Base-by-base conservation (phyloP, 441 rosid species). In the Euphorbia schlechtendalii region DNA sequence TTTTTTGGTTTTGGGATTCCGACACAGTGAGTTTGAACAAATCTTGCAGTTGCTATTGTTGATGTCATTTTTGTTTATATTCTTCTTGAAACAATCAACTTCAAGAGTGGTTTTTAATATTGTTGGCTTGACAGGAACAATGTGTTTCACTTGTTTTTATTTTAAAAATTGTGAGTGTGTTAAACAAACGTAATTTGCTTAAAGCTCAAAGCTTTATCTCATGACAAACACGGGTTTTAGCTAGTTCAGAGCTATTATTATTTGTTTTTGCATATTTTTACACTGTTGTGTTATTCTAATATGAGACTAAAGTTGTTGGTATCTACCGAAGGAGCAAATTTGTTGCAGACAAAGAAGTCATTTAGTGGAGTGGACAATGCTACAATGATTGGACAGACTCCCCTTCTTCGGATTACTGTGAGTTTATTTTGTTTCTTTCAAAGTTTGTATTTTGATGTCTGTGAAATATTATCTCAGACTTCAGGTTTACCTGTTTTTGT, bases 321-420 rank as follows among this genome's bases (percentile, higher is more conserved):
- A 46, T 76, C 3, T 59, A 45, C 25, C 38, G 66, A 75, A 92
- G 96, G 92, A 59, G 76, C 83, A 43, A 81, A 87, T n/a, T 75
- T 92, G 54, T 72, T 92, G 90, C 94, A 88, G 90, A 76, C 86
- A 67, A 92, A 86, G 89, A 92, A 86, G 78, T 86, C 94, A 20
- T 92, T 92, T 75, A 83, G 82, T 69, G 97, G 90, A 79, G 89
- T 86, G 68, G 86, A 88, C 64, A 88, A 92, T 76, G 84, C 85
- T 78, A 71, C 87, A 88, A 63, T 90, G 90, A 97, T n/a, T n/a
- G n/a, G n/a, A n/a, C n/a, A n/a, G n/a, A n/a, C n/a, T n/a, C n/a
- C n/a, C n/a, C n/a, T n/a, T n/a, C n/a, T n/a, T n/a, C n/a, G n/a
- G n/a, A n/a, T n/a, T n/a, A n/a, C n/a, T n/a, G n/a, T 92, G 71